Evolutionary conservation across 2,329 filamentous ascomycete species (phyloP).

Genomic region (Botrytis paeoniae): DNA sequence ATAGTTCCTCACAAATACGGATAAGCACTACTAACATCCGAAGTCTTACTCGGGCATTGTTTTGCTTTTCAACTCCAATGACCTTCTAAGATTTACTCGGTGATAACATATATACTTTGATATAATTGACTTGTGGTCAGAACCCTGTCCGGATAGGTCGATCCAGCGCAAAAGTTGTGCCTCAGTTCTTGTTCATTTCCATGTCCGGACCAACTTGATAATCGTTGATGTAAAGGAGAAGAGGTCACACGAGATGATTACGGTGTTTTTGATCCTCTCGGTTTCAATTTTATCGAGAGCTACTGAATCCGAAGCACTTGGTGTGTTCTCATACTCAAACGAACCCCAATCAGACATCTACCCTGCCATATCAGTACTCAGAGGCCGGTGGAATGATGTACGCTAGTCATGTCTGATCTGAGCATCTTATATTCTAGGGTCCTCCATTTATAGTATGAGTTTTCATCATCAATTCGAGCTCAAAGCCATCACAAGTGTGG

Average conservation of each 20-base stretch:
- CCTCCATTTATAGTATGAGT: not conserved
- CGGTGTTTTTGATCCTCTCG: not conserved
- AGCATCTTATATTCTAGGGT: not conserved
- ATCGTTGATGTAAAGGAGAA: not conserved
- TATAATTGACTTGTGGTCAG: not conserved
- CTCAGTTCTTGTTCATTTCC: not conserved
- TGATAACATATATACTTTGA: not conserved
- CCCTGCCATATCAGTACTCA: not conserved
- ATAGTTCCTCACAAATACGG: not conserved
- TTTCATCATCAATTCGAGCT: not conserved
- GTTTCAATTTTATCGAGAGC: not conserved
- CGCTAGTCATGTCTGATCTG: not conserved
- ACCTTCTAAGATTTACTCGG: not conserved
- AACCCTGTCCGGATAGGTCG: not conserved
- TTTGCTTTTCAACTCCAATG: not conserved
- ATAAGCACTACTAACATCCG: not conserved
- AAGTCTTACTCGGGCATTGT: not conserved
- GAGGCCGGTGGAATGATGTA: not conserved
- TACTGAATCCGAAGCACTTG: not conserved
- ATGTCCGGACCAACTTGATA: not conserved
- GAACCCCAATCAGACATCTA: not conserved
- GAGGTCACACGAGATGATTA: not conserved
- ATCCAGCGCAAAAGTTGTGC: not conserved
- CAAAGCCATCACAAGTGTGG: not conserved
- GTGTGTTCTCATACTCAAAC: not conserved